These are phyloP conservation scores for Pisolithus marmoratus DNA, from an alignment of 768 basidiomycete species.

Conservation along the genomic window DNA sequence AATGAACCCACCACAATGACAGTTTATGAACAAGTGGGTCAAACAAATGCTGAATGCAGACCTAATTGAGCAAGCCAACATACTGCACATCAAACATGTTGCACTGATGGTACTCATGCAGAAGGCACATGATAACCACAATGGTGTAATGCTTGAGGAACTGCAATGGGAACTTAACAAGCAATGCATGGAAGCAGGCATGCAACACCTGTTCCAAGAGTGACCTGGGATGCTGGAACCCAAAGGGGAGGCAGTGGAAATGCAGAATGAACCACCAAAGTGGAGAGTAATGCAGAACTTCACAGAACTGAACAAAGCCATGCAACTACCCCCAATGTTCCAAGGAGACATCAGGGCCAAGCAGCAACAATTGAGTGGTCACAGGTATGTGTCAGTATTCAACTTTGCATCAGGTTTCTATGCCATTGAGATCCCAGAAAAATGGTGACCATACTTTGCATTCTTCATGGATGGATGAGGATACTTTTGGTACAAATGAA, in stretches of 20 bases:
- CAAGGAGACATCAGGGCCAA: too few species aligned
- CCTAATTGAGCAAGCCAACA: background rate
- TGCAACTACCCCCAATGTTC: background rate
- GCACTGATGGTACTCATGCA: constrained; percentile 29
- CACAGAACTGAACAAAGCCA: background rate
- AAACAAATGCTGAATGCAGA: background rate
- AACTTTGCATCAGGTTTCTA: too few species aligned
- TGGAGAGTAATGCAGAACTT: background rate
- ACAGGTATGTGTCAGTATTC: too few species aligned
- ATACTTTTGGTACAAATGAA: too few species aligned
- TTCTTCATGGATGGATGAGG: too few species aligned
- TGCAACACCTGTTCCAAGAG: background rate
- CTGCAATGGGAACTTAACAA: constrained; percentile 29
- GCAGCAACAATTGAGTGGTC: too few species aligned
- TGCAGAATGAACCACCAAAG: background rate
- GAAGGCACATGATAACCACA: constrained; percentile 27
- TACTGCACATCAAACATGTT: background rate
- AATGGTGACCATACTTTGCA: too few species aligned
- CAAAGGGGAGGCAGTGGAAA: background rate
- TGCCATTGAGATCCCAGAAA: too few species aligned
- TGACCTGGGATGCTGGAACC: background rate
- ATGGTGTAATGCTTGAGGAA: constrained; percentile 28
- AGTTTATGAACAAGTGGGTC: background rate
- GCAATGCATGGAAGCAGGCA: background rate
- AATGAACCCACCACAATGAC: background rate